Evolutionary conservation across 176 grass and related monocot genomes (phyloP), one percentile per base, ranked within the genome.

Genomic region (Tuctoria greenei): DNA sequence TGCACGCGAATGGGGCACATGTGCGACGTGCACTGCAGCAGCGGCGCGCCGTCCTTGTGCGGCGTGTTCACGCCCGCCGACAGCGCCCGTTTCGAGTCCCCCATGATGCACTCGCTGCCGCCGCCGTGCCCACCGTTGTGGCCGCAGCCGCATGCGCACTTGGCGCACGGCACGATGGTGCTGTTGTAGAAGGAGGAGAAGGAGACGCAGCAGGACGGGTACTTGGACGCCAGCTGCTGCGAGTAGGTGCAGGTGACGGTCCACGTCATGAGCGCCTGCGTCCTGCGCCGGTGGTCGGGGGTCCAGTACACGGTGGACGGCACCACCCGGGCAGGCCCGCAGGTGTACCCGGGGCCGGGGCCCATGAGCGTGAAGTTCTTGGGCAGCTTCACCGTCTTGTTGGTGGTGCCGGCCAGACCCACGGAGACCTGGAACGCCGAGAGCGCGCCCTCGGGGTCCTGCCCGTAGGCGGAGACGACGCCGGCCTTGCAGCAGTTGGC

Each of bases 401-500:
- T 98, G 56, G 91, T 84, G 49, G 91, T 98, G 39, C 95, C 95
- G 4, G 95, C 67, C 4, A 86, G 81, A 6, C 95, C 95, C 26
- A 94, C 91, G 52, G 89, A 94, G 16, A 94, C 85, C 89, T 98
- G 95, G 81, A 98, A 98, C 26, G 95, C 46, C 1, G 91, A 84
- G 40, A 88, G 72, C 3, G 95, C 44, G 1, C 51, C 75, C 1
- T 87, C 77, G 0, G 80, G 87, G 60, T 99, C 91, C 79, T 98
- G 95, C 18, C 91, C 91, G 54, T 77, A 98, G 69, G 91, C 83
- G 10, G 76, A 71, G 8, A 98, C 57, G 12, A 98, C 95, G 27
- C 95, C 95, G n/a, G 79, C 95, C 52, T 92, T 91, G 89, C 95
- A 98, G 86, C 95, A 98, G 86, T 95, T 98, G 51, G 95, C 95